Evolutionary conservation across 108 stramenopile genomes (phyloP), one percentile per base, ranked within the genome.

Genomic region (Pinguiococcus pyrenoidosus): DNA sequence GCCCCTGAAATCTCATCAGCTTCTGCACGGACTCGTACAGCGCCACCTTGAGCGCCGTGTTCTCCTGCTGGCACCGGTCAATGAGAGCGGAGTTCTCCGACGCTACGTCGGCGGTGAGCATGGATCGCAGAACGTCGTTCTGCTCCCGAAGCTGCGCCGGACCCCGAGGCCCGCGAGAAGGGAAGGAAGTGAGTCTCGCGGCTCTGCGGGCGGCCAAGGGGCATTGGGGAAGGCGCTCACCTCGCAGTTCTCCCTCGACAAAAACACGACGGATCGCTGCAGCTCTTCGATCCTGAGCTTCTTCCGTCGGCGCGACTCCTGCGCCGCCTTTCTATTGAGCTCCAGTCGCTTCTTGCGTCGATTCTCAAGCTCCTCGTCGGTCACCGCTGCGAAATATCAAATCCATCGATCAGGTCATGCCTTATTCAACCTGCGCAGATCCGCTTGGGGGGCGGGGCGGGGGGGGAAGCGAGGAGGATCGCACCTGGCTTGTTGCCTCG

Each of bases 201-300:
- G n/a, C n/a, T n/a, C n/a, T n/a, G n/a, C n/a, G n/a, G n/a, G n/a
- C n/a, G n/a, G n/a, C n/a, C n/a, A n/a, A n/a, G n/a, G n/a, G n/a
- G n/a, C n/a, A 33, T 49, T 49, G 18, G 22, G 42, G 39, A 49
- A 23, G 27, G 22, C 48, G 21, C 48, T 47, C 40, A 49, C 34
- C 33, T 55, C 33, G 8, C 17, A 28, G 48, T 32, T 84, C 38
- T 87, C 85, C 29, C 77, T 48, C 25, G 79, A 77, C 37, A 85
- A 80, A 70, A 82, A 79, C 39, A 82, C 76, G 27, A 85, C 78
- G 43, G 65, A 68, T n/a, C 79, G 58, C 46, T 85, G 81, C 10
- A 85, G 64, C 33, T 82, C 81, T 65, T 82, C 84, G 51, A 82
- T 72, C 72, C 80, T 69, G 16, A 78, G 66, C 72, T 85, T 85